Conservation (phyloP, 441 rosid genomes). For the Pelargonium fulgidum region DNA sequence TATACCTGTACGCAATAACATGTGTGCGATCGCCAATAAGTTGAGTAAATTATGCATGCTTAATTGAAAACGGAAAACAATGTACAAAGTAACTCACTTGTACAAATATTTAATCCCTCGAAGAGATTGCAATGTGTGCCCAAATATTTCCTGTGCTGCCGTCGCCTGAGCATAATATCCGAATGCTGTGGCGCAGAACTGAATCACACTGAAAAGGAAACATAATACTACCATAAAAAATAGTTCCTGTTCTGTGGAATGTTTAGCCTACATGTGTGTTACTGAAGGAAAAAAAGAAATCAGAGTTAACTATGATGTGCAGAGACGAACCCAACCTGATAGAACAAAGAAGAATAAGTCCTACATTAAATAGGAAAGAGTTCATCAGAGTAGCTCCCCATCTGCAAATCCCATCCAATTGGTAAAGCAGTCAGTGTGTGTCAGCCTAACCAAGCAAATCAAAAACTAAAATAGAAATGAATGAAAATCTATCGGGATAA, state of each 20-base stretch:
- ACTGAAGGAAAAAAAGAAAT: too few species aligned
- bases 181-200: constrained; percentile 92
- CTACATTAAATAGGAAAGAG: constrained; percentile 97
- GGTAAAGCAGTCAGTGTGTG: constrained; percentile 1
- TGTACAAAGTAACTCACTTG: constrained; percentile 52
- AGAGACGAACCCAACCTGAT: constrained; percentile 51
- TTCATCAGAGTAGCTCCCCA: constrained; percentile 99
- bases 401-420: constrained; percentile 36
- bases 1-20: constrained; percentile 52
- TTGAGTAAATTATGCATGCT: not conserved
- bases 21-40: not conserved
- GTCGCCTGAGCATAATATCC: constrained; percentile 99
- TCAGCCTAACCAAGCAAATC: not conserved
- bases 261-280: too few species aligned
- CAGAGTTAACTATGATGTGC: not conserved
- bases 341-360: constrained; percentile 86
- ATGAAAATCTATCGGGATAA: constrained; percentile 16
- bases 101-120: constrained; percentile 88
- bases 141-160: constrained; percentile 95
- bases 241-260: not conserved
- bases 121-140: constrained; percentile 94
- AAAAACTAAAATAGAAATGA: not conserved
- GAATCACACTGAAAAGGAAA: constrained; percentile 49
- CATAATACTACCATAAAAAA: not conserved
- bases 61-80: not conserved